Evolutionary conservation across 1,284 basidiomycete species (phyloP).

Genomic region (Takashimella tepidaria): DNA sequence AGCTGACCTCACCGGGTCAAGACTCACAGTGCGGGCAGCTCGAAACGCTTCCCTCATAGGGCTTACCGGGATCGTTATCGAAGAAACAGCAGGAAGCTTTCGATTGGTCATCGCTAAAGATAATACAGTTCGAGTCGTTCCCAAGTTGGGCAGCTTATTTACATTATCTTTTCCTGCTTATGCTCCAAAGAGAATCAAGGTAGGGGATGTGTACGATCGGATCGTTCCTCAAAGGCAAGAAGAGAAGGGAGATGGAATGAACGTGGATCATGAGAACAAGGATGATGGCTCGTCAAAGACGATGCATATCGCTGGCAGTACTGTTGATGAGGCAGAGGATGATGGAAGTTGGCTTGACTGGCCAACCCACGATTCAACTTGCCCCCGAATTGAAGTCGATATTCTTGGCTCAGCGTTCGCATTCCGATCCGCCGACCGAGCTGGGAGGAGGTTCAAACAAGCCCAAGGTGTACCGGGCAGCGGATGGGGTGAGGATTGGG

Average conservation of each 20-base stretch:
- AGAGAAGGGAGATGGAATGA: not conserved
- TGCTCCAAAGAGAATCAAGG: conserved; percentile 13
- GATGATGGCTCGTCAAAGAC: not conserved
- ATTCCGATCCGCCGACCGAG: conserved; percentile 47
- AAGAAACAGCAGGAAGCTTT: conserved; percentile 50
- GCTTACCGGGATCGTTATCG: conserved; percentile 46
- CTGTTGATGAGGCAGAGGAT: conserved; percentile 4
- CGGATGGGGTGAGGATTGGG: conserved; percentile 45
- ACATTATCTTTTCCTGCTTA: conserved; percentile 45
- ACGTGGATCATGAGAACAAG: not conserved
- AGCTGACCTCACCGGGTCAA: conserved; percentile 50
- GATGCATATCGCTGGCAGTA: not conserved
- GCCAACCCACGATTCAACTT: conserved; percentile 12
- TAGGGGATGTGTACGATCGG: not conserved
- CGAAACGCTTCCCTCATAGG: conserved; percentile 41
- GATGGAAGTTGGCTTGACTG: conserved; percentile 8
- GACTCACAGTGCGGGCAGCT: conserved; percentile 27
- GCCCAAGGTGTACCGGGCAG: conserved; percentile 34
- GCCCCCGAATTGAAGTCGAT: conserved; percentile 42
- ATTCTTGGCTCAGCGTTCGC: conserved; percentile 47
- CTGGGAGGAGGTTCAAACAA: conserved; percentile 48
- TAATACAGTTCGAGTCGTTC: conserved; percentile 38
- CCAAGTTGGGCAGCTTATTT: conserved; percentile 48
- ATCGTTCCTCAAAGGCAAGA: not conserved
- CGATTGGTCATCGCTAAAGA: conserved; percentile 35